Evolutionary conservation across 768 basidiomycete species (phyloP).

Genomic region (Krasilnikovozyma curviuscula): DNA sequence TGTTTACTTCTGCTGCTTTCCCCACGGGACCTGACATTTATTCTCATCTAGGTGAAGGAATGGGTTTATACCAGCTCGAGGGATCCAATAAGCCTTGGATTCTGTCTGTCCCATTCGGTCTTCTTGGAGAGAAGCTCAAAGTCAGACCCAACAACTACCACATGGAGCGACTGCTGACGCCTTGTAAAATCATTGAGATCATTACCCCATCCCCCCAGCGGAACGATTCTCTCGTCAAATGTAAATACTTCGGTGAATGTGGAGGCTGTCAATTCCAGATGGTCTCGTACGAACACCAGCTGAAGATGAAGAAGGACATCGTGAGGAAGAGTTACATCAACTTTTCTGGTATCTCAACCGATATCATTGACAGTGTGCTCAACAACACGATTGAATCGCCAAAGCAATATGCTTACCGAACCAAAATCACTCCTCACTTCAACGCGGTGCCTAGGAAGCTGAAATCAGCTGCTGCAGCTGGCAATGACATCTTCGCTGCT

Average conservation of each 20-base stretch:
- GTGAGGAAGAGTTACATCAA: conserved; percentile 64
- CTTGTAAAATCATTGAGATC: too few relatives aligned
- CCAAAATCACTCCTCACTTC: conserved; percentile 95
- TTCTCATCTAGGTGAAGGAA: too few relatives aligned
- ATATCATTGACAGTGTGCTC: background rate
- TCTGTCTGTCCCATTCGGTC: too few relatives aligned
- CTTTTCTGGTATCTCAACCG: conserved; percentile 39
- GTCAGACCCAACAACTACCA: too few relatives aligned
- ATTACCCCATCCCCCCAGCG: too few relatives aligned
- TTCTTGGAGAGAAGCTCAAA: too few relatives aligned
- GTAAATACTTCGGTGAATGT: conserved; percentile 74
- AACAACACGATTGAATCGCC: conserved; percentile 58
- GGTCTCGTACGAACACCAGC: conserved; percentile 69
- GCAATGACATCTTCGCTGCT: conserved; percentile 3
- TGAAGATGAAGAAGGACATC: conserved; percentile 68
- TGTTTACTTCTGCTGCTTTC: too few relatives aligned
- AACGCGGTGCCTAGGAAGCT: conserved; percentile 42
- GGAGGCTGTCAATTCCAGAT: conserved; percentile 89
- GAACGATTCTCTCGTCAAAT: conserved; percentile 46
- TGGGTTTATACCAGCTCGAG: too few relatives aligned
- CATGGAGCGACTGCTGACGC: too few relatives aligned
- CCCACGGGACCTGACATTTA: too few relatives aligned
- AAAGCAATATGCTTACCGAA: conserved; percentile 74
- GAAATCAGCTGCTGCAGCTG: background rate
- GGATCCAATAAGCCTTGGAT: too few relatives aligned